Conservation (phyloP, 1,284 basidiomycete genomes). For the Malassezia vespertilionis region DNA sequence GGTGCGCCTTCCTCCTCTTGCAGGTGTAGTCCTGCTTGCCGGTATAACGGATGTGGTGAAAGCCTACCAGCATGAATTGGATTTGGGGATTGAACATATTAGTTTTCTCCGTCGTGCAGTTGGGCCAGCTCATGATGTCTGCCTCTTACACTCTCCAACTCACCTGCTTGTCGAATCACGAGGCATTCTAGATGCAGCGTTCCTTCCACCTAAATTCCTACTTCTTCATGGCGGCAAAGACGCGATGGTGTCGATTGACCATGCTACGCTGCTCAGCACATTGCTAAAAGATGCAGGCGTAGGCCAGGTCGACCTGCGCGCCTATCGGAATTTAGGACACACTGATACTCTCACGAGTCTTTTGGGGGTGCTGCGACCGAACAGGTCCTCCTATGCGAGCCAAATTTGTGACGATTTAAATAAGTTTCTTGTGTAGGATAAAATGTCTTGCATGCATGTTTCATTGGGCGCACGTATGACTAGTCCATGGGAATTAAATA, state of each 20-base stretch:
- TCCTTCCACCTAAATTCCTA: slow-evolving; percentile 46
- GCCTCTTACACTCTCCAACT: slow-evolving; percentile 48
- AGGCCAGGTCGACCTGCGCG: slow-evolving; percentile 39
- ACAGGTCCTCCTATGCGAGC: not conserved
- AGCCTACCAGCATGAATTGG: slow-evolving; percentile 45
- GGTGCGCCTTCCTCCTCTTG: slow-evolving; percentile 42
- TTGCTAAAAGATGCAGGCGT: slow-evolving; percentile 49
- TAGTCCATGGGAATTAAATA: no score
- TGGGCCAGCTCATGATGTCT: slow-evolving; percentile 47
- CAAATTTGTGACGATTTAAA: not conserved
- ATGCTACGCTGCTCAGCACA: slow-evolving; percentile 48
- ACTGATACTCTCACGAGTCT: slow-evolving; percentile 8
- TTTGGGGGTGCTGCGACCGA: not conserved
- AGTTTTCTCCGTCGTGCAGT: slow-evolving; percentile 44
- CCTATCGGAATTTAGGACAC: slow-evolving; percentile 47
- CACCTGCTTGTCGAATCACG: slow-evolving; percentile 49
- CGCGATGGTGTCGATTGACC: slow-evolving; percentile 44
- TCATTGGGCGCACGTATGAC: no score
- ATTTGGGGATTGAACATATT: slow-evolving; percentile 48
- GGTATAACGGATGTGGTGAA: slow-evolving; percentile 49
- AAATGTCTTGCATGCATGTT: no score
- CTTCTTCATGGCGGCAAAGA: slow-evolving; percentile 49
- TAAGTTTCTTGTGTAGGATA: slow-evolving; percentile 2
- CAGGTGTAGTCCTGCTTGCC: slow-evolving; percentile 47
- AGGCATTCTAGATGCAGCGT: slow-evolving; percentile 44